Percentiles rank a stretch among this genome's conserved stretches.
These are phyloP conservation scores for Phanerochaete carnosa DNA, from an alignment of 768 basidiomycete species.

Conservation along the genomic window DNA sequence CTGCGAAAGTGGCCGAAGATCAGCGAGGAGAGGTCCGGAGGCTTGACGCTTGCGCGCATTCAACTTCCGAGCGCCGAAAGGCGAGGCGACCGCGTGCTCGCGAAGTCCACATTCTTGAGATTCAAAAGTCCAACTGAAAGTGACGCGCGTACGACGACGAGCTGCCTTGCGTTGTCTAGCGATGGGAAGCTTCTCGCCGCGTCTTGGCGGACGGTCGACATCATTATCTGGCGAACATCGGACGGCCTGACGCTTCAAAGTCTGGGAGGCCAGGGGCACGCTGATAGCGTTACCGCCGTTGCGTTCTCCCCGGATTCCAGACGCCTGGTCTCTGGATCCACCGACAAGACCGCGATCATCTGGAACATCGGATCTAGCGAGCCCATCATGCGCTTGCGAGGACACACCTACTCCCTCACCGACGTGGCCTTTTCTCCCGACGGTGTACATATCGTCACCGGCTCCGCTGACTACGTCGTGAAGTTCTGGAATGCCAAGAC, in stretches of 20 bases:
- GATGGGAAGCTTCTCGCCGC: not conserved
- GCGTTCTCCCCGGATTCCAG: not conserved
- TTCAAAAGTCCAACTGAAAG: not conserved
- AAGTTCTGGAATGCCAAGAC: not conserved
- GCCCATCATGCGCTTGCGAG: not conserved
- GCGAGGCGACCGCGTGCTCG: not conserved
- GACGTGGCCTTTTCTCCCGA: slow-evolving; percentile 9
- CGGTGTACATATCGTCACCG: slow-evolving; percentile 9
- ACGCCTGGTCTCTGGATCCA: not conserved
- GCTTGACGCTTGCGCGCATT: too few relatives aligned
- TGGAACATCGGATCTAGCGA: not conserved
- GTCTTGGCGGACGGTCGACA: not conserved
- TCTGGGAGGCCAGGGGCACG: not conserved
- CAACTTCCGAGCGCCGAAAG: not conserved
- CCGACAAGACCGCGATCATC: not conserved
- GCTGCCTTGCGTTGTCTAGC: not conserved
- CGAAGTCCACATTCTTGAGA: not conserved
- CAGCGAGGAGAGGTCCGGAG: too few relatives aligned
- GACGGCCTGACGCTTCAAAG: not conserved
- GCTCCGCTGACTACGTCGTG: not conserved
- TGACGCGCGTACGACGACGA: not conserved
- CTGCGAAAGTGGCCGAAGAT: too few relatives aligned
- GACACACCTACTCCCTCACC: not conserved
- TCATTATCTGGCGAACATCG: not conserved
- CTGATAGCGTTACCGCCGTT: not conserved